Conservation (phyloP, 2,329 filamentous ascomycete genomes). For the Leptographium lundbergii region DNA sequence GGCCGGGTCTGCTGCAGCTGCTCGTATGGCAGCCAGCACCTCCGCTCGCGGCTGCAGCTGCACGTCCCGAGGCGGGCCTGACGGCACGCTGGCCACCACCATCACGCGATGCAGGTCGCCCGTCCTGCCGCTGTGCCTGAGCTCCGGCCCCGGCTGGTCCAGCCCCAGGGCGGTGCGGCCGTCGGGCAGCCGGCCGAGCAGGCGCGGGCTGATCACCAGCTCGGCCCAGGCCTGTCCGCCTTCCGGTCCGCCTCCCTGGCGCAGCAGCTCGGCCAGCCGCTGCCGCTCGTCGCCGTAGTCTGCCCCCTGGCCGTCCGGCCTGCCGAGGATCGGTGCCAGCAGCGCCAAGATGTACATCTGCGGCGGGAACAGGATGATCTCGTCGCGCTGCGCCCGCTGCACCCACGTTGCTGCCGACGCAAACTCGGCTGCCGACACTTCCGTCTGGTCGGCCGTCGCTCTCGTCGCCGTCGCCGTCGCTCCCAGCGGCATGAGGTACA, state of each 20-base stretch:
- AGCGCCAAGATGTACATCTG: constrained; percentile 64
- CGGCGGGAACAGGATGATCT: constrained; percentile 81
- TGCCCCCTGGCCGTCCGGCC: background rate
- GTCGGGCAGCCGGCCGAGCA: constrained; percentile 30
- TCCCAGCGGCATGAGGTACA: constrained; percentile 67
- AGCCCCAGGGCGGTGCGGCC: constrained; percentile 39
- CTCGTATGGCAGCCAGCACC: background rate
- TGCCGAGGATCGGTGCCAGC: constrained; percentile 39
- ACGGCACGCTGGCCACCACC: constrained; percentile 33
- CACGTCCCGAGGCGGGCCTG: constrained; percentile 39
- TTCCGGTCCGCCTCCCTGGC: background rate
- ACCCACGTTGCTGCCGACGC: constrained; percentile 60
- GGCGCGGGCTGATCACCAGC: constrained; percentile 47
- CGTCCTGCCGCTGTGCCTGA: constrained; percentile 31
- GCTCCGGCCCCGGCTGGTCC: constrained; percentile 45
- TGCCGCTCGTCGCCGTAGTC: constrained; percentile 6
- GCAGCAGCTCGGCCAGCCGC: background rate
- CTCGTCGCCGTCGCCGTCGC: constrained; percentile 42
- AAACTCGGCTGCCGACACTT: constrained; percentile 51
- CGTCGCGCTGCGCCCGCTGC: constrained; percentile 42
- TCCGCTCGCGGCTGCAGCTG: constrained; percentile 39
- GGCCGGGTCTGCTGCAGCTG: too few relatives aligned
- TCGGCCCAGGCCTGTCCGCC: constrained; percentile 35
- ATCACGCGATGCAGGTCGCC: constrained; percentile 50
- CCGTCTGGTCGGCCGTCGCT: constrained; percentile 57